Conservation (phyloP, 2,329 filamentous ascomycete species). For the Alternaria conjuncta region DNA sequence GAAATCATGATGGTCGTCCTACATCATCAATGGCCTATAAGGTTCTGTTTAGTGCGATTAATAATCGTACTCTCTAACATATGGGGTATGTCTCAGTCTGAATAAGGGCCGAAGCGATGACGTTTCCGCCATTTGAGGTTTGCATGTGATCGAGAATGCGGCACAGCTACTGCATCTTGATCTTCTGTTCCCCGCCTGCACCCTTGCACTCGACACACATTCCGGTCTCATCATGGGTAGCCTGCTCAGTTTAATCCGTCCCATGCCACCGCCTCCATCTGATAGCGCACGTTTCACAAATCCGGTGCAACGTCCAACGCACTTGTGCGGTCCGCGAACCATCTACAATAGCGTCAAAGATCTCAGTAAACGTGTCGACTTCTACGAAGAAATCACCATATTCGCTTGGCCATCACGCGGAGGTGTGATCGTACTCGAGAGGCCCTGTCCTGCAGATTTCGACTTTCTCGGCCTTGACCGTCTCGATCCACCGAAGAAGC, state of each 20-base stretch:
- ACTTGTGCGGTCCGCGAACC: not conserved
- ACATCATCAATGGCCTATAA: not conserved
- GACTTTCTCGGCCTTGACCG: not conserved
- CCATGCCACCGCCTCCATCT: not conserved
- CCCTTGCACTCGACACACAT: not conserved
- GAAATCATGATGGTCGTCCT: not conserved
- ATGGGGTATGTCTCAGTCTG: not conserved
- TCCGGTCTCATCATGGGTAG: not conserved
- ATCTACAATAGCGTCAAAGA: not conserved
- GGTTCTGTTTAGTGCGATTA: not conserved
- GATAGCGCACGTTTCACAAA: not conserved
- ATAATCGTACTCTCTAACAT: not conserved
- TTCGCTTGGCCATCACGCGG: not conserved
- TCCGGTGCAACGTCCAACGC: not conserved
- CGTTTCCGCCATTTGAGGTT: no score
- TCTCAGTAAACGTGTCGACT: not conserved
- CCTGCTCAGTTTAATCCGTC: not conserved
- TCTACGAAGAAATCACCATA: not conserved
- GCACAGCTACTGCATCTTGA: not conserved
- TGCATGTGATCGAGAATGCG: not conserved
- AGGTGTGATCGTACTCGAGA: not conserved
- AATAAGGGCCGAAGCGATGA: no score
- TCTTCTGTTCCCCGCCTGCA: not conserved
- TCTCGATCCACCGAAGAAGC: not conserved
- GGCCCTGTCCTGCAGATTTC: not conserved